Conservation (phyloP, 2,329 filamentous ascomycete species). For the Arthrobotrys megalospora region DNA sequence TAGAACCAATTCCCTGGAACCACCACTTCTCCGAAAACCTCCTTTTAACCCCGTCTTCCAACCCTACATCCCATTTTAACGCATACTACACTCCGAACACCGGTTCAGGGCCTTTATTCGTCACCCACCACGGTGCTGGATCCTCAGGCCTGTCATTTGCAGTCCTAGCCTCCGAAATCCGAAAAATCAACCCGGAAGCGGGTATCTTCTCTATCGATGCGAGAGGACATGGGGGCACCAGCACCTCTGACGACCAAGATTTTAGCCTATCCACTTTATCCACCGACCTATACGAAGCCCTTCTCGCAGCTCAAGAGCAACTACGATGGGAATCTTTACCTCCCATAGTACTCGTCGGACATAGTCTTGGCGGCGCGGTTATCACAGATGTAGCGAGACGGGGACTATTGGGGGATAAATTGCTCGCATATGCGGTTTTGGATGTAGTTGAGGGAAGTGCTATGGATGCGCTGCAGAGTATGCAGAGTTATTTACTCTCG, state of each 20-base stretch:
- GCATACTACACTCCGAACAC: conserved; percentile 88
- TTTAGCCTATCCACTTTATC: conserved; percentile 81
- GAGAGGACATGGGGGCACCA: conserved; percentile 79
- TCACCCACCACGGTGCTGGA: conserved; percentile 94
- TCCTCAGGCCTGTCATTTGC: conserved; percentile 95
- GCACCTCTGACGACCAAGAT: conserved; percentile 70
- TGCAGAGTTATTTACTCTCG: conserved; percentile 90
- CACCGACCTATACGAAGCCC: conserved; percentile 74
- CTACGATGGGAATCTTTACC: conserved; percentile 83
- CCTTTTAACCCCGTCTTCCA: conserved; percentile 74
- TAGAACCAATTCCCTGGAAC: conserved; percentile 84
- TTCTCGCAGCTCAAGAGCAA: conserved; percentile 74
- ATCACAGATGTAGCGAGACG: conserved; percentile 84
- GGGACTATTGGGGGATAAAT: conserved; percentile 75
- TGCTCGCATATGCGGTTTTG: conserved; percentile 89
- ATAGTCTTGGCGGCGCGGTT: conserved; percentile 92
- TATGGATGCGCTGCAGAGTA: conserved; percentile 92
- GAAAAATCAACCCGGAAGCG: conserved; percentile 81
- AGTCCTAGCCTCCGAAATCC: conserved; percentile 81
- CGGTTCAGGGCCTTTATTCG: conserved; percentile 83
- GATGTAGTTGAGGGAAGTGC: conserved; percentile 97
- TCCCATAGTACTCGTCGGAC: conserved; percentile 85
- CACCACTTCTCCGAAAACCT: conserved; percentile 92
- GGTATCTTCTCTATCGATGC: conserved; percentile 90
- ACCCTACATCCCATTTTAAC: conserved; percentile 75